Evolutionary conservation across 257 asterid species (phyloP), one percentile per base, ranked within the genome.

Genomic region (Penstemon eatonii): DNA sequence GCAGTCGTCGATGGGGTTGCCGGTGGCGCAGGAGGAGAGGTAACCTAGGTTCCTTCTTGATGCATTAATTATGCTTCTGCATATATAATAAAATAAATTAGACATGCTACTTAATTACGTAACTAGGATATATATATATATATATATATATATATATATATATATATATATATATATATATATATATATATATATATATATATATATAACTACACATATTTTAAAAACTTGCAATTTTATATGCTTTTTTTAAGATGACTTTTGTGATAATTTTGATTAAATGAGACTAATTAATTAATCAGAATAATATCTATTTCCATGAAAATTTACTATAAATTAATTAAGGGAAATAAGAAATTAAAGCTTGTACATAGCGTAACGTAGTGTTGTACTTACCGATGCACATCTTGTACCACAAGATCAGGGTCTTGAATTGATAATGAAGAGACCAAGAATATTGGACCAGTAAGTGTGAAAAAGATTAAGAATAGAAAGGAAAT

Each of bases 1-100:
- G 82, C 97, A 88, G 43, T 86, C 95, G 56, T 90, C 96, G 5
- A 90, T 78, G 0, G 97, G 97, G 75, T 90, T 90, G 8, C 97
- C 97, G 0, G 96, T 81, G 4, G 81, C 71, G 54, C 97, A 90
- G 0, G 96, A 90, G 0, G 96, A 86, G 4, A 82, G 69, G 60
- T 73, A 83, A 0, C 80, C 87, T 52, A 90, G 67, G 76, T 65
- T 83, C 77, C 97, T 84, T 63, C 94, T 78, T 0, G 96, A 86
- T 4, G 90, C 87, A 72, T 87, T 89, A 1, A 15, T 15, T 15
- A 84, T 84, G 65, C 87, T 84, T 82, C 88, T 87, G 70, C 11
- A 8, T 15, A 15, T 15, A 15, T 37, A 13, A 15, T 4, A 13
- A 4, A 61, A 2, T 25, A 25, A 25, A 25, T 25, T 25, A 25